These are phyloP conservation scores for Fusarium hostae DNA, from an alignment of 2,329 filamentous ascomycete genomes.

Conservation along the genomic window DNA sequence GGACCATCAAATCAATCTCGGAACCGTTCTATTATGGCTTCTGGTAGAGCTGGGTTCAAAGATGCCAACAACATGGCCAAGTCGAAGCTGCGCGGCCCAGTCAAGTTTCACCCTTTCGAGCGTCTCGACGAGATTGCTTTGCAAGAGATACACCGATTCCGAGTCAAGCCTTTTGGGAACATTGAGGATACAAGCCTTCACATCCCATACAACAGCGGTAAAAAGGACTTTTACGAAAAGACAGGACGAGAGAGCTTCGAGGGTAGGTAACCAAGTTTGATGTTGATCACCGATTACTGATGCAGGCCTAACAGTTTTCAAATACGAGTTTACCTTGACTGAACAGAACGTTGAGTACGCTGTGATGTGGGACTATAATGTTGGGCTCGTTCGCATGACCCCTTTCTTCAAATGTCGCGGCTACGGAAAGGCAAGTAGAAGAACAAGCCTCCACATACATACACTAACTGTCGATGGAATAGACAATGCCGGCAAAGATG, in stretches of 20 bases:
- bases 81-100: conserved; percentile 70
- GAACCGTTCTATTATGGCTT: conserved; percentile 24
- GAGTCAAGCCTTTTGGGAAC: conserved; percentile 72
- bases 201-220: conserved; percentile 94
- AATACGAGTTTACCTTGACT: conserved; percentile 80
- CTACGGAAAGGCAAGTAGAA: conserved; percentile 78
- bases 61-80: conserved; percentile 61
- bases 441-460: neutral
- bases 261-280: conserved; percentile 63
- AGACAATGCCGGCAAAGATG: conserved; percentile 92
- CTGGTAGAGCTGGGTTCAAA: conserved; percentile 52
- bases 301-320: conserved; percentile 37
- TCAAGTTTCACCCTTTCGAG: conserved; percentile 82
- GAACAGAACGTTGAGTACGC: conserved; percentile 73
- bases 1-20: conserved; percentile 9
- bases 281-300: conserved; percentile 20
- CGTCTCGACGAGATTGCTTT: conserved; percentile 67
- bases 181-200: conserved; percentile 74
- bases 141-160: conserved; percentile 69
- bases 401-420: conserved; percentile 92
- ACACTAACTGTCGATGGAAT: conserved; percentile 27
- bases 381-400: conserved; percentile 92
- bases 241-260: conserved; percentile 90
- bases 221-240: conserved; percentile 87
- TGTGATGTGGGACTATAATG: conserved; percentile 97